These are phyloP conservation scores for Cyberlindnera euphorbiiphila DNA, from an alignment of 805 yeast genomes.

Conservation along the genomic window DNA sequence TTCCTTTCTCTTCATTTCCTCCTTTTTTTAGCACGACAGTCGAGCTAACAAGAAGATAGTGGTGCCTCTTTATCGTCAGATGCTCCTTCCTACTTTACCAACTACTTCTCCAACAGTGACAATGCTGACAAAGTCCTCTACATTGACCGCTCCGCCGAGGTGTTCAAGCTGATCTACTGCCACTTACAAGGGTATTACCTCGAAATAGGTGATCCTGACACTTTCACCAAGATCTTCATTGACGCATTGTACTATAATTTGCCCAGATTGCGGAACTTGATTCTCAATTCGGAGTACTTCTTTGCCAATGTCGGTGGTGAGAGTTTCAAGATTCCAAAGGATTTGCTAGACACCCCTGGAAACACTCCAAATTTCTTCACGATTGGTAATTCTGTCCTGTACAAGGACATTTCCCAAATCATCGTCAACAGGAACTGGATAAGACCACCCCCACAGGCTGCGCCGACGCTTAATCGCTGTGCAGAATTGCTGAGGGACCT, in stretches of 20 bases:
- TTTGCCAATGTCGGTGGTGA: slow-evolving; percentile 53
- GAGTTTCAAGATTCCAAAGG: slow-evolving; percentile 56
- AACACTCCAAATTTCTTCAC: slow-evolving; percentile 77
- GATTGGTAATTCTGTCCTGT: slow-evolving; percentile 50
- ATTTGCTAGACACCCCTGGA: slow-evolving; percentile 53
- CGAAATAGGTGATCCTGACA: slow-evolving; percentile 53
- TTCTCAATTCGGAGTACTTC: slow-evolving; percentile 53
- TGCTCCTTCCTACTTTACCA: slow-evolving; percentile 84
- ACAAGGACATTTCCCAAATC: slow-evolving; percentile 45
- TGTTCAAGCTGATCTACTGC: slow-evolving; percentile 60
- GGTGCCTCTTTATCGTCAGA: slow-evolving; percentile 87
- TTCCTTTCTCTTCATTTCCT: not conserved
- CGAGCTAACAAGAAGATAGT: slow-evolving; percentile 31
- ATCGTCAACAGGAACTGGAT: slow-evolving; percentile 40
- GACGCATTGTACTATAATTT: slow-evolving; percentile 75
- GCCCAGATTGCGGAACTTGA: slow-evolving; percentile 45
- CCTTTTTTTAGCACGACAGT: not conserved
- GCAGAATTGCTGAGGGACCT: slow-evolving; percentile 29
- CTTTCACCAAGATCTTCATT: slow-evolving; percentile 55
- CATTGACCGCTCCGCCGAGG: slow-evolving; percentile 70
- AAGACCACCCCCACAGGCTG: slow-evolving; percentile 76
- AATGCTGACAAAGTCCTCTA: slow-evolving; percentile 42
- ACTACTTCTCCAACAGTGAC: slow-evolving; percentile 46
- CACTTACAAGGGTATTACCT: slow-evolving; percentile 83
- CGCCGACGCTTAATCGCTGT: slow-evolving; percentile 40